Percentiles rank a stretch among this genome's conserved stretches.
These are phyloP conservation scores for Mucor plumbeus DNA, from an alignment of 371 early-diverging fungal species.

Conservation along the genomic window DNA sequence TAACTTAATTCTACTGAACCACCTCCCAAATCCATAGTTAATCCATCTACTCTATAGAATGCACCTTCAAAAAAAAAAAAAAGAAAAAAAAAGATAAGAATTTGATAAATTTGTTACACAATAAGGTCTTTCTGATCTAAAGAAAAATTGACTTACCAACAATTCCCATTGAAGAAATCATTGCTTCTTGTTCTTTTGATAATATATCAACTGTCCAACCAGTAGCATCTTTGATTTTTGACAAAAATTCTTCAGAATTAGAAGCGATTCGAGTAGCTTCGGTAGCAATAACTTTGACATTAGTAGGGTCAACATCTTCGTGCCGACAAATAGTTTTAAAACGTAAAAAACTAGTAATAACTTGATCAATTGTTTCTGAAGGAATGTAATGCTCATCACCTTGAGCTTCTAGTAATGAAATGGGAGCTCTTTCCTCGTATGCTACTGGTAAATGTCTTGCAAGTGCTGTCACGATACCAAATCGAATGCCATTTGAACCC, in stretches of 20 bases:
- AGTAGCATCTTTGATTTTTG: slow-evolving; percentile 44
- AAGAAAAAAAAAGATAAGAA: neutral
- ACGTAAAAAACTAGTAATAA: slow-evolving; percentile 51
- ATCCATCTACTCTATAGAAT: slow-evolving; percentile 51
- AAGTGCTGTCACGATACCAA: slow-evolving; percentile 53
- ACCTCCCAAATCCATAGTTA: slow-evolving; percentile 63
- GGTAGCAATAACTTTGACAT: slow-evolving; percentile 57
- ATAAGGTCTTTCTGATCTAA: too few species aligned
- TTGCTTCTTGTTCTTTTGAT: slow-evolving; percentile 52
- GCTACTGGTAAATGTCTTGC: slow-evolving; percentile 55
- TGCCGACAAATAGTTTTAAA: slow-evolving; percentile 55
- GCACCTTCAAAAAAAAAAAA: slow-evolving; percentile 35
- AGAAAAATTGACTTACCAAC: slow-evolving; percentile 24
- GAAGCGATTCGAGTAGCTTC: slow-evolving; percentile 61
- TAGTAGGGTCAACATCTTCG: slow-evolving; percentile 38
- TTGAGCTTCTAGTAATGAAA: slow-evolving; percentile 57
- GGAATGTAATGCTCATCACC: slow-evolving; percentile 41
- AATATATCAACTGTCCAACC: slow-evolving; percentile 49
- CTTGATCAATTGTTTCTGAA: slow-evolving; percentile 46
- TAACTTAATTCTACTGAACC: slow-evolving; percentile 60
- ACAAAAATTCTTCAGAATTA: slow-evolving; percentile 49
- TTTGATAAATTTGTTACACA: neutral
- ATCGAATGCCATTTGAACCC: slow-evolving; percentile 66
- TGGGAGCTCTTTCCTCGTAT: slow-evolving; percentile 59
- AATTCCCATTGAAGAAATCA: slow-evolving; percentile 54